Percentiles rank a stretch among this genome's conserved stretches.
Conservation (phyloP, 352 stramenopile genomes). For the Phytophthora quininea region DNA sequence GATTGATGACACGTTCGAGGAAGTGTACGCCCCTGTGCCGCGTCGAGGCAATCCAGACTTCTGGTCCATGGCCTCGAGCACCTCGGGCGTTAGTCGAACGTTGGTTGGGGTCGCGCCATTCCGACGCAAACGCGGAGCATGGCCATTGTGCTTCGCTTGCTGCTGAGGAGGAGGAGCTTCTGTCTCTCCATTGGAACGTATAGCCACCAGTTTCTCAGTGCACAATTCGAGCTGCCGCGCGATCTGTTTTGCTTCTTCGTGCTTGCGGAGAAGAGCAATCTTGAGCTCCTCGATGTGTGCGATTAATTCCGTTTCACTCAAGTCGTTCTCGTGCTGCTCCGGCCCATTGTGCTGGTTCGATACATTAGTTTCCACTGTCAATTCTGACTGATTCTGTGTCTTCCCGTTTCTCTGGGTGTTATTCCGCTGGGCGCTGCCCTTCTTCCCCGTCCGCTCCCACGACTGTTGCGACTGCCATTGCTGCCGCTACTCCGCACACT, state of each 20-base stretch:
- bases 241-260: conserved; percentile 81
- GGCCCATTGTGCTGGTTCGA: conserved; percentile 66
- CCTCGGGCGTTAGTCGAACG: conserved; percentile 57
- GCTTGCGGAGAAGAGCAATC: conserved; percentile 68
- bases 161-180: not conserved
- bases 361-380: conserved; percentile 22
- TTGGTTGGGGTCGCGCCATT: conserved; percentile 33
- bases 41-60: conserved; percentile 57
- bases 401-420: conserved; percentile 29
- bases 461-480: conserved; percentile 41
- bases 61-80: conserved; percentile 63
- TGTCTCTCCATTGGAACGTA: conserved; percentile 26
- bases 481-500: conserved; percentile 38
- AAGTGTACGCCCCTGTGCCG: conserved; percentile 51
- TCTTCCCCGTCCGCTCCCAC: conserved; percentile 29
- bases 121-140: conserved; percentile 10
- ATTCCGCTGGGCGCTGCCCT: conserved; percentile 20
- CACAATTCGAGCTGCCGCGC: conserved; percentile 57
- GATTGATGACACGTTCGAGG: conserved; percentile 70
- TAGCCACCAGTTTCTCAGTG: conserved; percentile 55
- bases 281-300: conserved; percentile 75
- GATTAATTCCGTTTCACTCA: conserved; percentile 57
- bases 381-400: not conserved
- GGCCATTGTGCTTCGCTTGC: conserved; percentile 25
- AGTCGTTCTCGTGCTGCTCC: conserved; percentile 29